Percentiles rank a stretch among this genome's conserved stretches.
These are phyloP conservation scores for Neoascochyta sp. DNA, from an alignment of 2,329 filamentous ascomycete species.

Conservation along the genomic window DNA sequence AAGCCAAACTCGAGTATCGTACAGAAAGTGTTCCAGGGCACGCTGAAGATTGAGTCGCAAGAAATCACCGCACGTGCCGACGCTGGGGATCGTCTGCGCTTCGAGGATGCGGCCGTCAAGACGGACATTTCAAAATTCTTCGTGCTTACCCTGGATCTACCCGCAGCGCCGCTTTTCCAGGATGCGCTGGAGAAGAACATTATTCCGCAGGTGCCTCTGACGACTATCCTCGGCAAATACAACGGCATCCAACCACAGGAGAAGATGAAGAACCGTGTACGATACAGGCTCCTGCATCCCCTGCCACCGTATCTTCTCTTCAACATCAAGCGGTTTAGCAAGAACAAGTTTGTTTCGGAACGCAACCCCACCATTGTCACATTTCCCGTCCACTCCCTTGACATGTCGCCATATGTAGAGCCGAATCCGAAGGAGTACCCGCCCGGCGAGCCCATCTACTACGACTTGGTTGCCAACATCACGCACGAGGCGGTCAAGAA, in stretches of 20 bases:
- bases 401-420: conserved; percentile 88
- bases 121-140: conserved; percentile 76
- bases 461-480: conserved; percentile 94
- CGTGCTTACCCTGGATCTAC: conserved; percentile 88
- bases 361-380: conserved; percentile 98
- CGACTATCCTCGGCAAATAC: conserved; percentile 79
- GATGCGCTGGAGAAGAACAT: conserved; percentile 93
- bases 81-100: conserved; percentile 79
- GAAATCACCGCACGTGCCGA: conserved; percentile 89
- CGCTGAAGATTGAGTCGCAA: conserved; percentile 87
- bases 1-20: conserved; percentile 82
- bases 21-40: conserved; percentile 90
- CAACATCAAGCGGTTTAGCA: conserved; percentile 94
- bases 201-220: conserved; percentile 84
- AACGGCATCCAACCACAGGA: conserved; percentile 85
- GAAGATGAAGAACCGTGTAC: conserved; percentile 79
- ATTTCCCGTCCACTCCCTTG: conserved; percentile 79
- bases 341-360: conserved; percentile 94
- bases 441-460: conserved; percentile 79
- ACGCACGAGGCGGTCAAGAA: conserved; percentile 78
- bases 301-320: conserved; percentile 87
- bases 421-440: conserved; percentile 70
- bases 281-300: conserved; percentile 85
- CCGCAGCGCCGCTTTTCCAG: conserved; percentile 89
- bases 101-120: conserved; percentile 86